Evolutionary conservation across 2,329 filamentous ascomycete genomes (phyloP), one percentile per base, ranked within the genome.

Genomic region (Pestalotiopsis fici): DNA sequence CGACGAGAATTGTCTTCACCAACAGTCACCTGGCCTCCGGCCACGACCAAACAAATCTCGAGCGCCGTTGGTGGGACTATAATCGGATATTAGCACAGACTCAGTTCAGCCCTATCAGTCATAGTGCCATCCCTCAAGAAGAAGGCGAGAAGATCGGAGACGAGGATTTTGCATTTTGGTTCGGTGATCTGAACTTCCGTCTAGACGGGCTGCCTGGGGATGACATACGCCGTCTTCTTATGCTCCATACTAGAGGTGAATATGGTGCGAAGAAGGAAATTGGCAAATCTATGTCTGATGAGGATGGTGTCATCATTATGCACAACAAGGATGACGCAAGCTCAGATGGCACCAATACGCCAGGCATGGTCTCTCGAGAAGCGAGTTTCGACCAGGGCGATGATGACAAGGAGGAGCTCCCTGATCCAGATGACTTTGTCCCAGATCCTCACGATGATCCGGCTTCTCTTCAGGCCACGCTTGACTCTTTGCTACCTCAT

Each of bases 101-200:
- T 1, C 90, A 89, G 69, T 98, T 98, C 74, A 88, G 92, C 6
- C 90, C 94, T 0, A 87, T 97, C 6, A 83, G 84, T 50, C 87
- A 91, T 67, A 83, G 86, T 0, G 90, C 92, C 9, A 88, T 91
- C 5, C 82, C 87, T 1, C 85, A 90, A 47, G 89, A 90, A n/a
- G 88, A 91, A 25, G 82, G 85, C 0, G 89, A 92, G 64, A 87
- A 84, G 43, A 91, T 99, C 70, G 95, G 93, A 1, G 93, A 97
- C 50, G 95, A 97, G 71, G 96, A 99, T 75, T 94, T 98, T 80
- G 90, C 91, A 0, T 98, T 99, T 75, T 98, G 95, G 94, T 93
- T 97, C 75, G 96, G 96, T 6, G 96, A 99, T 78, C 85, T 99
- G 55, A 99, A 99, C 77, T 99, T 98, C 76, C 89, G 96, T 37